These are phyloP conservation scores for Neurospora cerealis DNA, from an alignment of 495 filamentous ascomycete genomes.

Conservation along the genomic window DNA sequence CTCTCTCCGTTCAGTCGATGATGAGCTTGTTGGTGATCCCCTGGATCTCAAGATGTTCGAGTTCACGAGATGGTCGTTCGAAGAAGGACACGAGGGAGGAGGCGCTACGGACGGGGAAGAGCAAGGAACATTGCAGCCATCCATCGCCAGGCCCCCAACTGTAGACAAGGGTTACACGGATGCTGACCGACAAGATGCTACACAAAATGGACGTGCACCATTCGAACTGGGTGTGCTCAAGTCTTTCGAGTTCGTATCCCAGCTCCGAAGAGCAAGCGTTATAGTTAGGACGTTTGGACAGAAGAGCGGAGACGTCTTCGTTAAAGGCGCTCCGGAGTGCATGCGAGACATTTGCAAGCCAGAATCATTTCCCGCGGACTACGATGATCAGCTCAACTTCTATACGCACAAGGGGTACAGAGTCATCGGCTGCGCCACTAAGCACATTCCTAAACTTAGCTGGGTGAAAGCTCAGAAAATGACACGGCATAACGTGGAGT, in stretches of 20 bases:
- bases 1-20: constrained; percentile 76
- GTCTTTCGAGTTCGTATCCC: constrained; percentile 91
- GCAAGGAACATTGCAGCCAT: constrained; percentile 59
- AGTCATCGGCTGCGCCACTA: constrained; percentile 94
- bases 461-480: constrained; percentile 95
- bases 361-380: constrained; percentile 81
- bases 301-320: constrained; percentile 70
- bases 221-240: constrained; percentile 82
- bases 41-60: constrained; percentile 98
- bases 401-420: constrained; percentile 95
- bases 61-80: constrained; percentile 87
- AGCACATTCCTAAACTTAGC: constrained; percentile 72
- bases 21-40: constrained; percentile 84
- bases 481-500: constrained; percentile 75
- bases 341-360: constrained; percentile 85
- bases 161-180: constrained; percentile 29
- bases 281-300: constrained; percentile 80
- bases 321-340: constrained; percentile 95
- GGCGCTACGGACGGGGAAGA: constrained; percentile 52
- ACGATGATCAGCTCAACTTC: constrained; percentile 73
- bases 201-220: constrained; percentile 14
- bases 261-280: constrained; percentile 89
- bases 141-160: constrained; percentile 75
- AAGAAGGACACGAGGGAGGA: constrained; percentile 64
- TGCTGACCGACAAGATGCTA: background rate